These are phyloP conservation scores for Leccinum fallax DNA, from an alignment of 1,284 basidiomycete species.

Conservation along the genomic window DNA sequence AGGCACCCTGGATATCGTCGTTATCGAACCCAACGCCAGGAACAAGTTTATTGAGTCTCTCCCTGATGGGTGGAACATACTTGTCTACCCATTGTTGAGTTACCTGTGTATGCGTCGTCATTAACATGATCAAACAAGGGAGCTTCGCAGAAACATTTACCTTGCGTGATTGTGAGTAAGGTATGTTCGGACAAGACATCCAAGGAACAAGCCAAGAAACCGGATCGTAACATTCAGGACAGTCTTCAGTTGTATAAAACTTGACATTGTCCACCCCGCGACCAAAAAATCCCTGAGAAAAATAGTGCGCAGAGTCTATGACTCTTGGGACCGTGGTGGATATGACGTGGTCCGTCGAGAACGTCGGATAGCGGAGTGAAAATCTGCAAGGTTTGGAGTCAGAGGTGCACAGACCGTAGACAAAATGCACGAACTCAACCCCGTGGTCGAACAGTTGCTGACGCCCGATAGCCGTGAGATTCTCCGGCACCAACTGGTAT, in stretches of 20 bases:
- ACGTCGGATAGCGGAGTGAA: constrained; percentile 18
- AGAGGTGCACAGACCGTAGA: background rate
- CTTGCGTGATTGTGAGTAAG: background rate
- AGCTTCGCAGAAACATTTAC: constrained; percentile 4
- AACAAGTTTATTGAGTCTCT: constrained; percentile 40
- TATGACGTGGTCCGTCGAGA: constrained; percentile 37
- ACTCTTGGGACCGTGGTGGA: constrained; percentile 42
- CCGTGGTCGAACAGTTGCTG: constrained; percentile 23
- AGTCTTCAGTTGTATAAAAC: constrained; percentile 16
- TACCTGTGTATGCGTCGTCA: constrained; percentile 18
- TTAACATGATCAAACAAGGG: background rate
- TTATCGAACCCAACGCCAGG: constrained; percentile 37
- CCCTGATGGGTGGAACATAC: constrained; percentile 45
- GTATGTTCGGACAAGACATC: constrained; percentile 11
- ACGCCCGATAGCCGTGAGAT: constrained; percentile 24
- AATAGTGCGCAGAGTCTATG: constrained; percentile 23
- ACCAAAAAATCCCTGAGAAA: constrained; percentile 19
- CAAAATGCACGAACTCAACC: constrained; percentile 15
- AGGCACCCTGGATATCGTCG: constrained; percentile 43
- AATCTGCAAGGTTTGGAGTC: constrained; percentile 19
- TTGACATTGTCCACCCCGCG: constrained; percentile 1
- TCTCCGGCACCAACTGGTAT: constrained; percentile 24
- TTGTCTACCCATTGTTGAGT: constrained; percentile 39
- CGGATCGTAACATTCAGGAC: constrained; percentile 26
- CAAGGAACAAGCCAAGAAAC: constrained; percentile 37